These are phyloP conservation scores for Podospora comata DNA, from an alignment of 495 filamentous ascomycete genomes.

Conservation along the genomic window DNA sequence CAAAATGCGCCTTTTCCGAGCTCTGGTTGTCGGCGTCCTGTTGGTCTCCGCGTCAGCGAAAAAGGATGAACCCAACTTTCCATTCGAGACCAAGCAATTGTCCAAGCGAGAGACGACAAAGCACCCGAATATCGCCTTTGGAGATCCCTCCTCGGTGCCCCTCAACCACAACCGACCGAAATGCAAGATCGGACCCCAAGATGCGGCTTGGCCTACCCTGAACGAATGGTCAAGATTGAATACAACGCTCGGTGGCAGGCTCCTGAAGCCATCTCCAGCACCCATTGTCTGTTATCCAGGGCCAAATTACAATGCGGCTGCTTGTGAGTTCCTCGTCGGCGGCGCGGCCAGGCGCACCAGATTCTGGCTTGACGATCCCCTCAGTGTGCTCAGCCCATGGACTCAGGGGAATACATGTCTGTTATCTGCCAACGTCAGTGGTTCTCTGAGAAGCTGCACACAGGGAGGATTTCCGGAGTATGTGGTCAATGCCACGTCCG, in stretches of 20 bases:
- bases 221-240: constrained; percentile 12
- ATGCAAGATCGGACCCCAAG: neutral
- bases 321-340: constrained; percentile 31
- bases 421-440: neutral
- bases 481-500: constrained; percentile 55
- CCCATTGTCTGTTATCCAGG: constrained; percentile 53
- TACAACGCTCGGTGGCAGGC: neutral
- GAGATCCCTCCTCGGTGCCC: neutral
- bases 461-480: constrained; percentile 58
- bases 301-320: constrained; percentile 40
- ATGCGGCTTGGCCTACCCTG: constrained; percentile 8
- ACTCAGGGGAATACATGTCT: constrained; percentile 38
- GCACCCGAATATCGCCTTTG: neutral
- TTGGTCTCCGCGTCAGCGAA: neutral
- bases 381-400: constrained; percentile 39
- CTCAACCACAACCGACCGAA: neutral
- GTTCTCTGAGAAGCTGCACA: constrained; percentile 41
- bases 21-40: neutral
- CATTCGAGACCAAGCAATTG: neutral
- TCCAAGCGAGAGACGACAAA: neutral
- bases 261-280: constrained; percentile 39
- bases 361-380: constrained; percentile 32
- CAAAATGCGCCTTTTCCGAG: neutral
- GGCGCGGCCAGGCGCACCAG: neutral
- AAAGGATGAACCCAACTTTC: neutral